These are phyloP conservation scores for Chaetomium cochliodes DNA, from an alignment of 495 filamentous ascomycete genomes.

Conservation along the genomic window DNA sequence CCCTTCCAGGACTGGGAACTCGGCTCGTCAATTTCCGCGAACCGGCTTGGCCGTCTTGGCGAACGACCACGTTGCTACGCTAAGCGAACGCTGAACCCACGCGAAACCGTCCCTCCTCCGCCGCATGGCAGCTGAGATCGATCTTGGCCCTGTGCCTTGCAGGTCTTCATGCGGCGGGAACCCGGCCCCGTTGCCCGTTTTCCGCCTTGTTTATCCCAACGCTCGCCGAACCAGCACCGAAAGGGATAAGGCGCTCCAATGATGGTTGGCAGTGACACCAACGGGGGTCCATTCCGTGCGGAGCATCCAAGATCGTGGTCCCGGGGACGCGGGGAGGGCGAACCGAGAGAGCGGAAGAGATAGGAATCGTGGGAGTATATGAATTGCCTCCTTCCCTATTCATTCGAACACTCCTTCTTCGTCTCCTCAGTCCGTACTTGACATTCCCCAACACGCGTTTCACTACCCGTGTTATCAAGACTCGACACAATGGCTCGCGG, in stretches of 20 bases:
- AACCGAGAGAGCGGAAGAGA: not conserved
- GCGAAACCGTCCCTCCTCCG: not conserved
- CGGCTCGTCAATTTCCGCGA: slow-evolving; percentile 16
- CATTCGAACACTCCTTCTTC: not conserved
- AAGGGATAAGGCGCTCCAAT: slow-evolving; percentile 6
- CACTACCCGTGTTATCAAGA: not conserved
- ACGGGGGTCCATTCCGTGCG: slow-evolving; percentile 10
- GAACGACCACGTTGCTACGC: not conserved
- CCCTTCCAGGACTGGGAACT: slow-evolving; percentile 12
- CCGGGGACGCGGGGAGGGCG: slow-evolving; percentile 3
- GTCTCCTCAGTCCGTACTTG: slow-evolving; percentile 1
- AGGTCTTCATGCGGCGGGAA: slow-evolving; percentile 3
- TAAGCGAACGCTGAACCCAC: not conserved
- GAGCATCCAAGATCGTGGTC: not conserved
- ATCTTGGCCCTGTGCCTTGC: slow-evolving; percentile 15
- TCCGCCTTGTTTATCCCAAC: not conserved
- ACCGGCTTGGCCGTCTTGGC: slow-evolving; percentile 19
- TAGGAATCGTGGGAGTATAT: not conserved
- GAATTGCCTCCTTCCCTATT: not conserved
- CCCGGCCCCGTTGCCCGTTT: slow-evolving; percentile 17
- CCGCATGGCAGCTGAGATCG: not conserved
- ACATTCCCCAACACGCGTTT: not conserved
- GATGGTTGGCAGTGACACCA: not conserved
- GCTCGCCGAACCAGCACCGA: not conserved
- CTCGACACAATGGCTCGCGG: slow-evolving; percentile 24